Evolutionary conservation across 1,284 basidiomycete genomes (phyloP).

Genomic region (Melampsora larici-populina): DNA sequence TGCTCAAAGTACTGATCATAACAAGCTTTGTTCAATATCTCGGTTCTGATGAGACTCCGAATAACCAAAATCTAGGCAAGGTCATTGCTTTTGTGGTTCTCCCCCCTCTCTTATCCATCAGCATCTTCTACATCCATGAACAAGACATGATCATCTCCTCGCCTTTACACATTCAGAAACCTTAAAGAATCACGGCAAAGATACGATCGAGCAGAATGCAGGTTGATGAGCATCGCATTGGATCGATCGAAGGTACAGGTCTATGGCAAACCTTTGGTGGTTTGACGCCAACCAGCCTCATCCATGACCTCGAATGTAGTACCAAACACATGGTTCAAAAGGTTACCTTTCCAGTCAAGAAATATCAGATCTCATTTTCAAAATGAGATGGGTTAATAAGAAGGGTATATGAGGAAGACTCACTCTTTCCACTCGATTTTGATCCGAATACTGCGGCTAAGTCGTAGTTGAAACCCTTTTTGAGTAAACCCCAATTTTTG

Average conservation of each 20-base stretch:
- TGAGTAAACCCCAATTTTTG: too few species aligned
- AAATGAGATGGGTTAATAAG: background rate
- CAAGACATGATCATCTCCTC: slow-evolving; percentile 81
- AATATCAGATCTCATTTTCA: background rate
- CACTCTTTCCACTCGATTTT: slow-evolving; percentile 96
- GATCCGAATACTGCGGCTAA: slow-evolving; percentile 92
- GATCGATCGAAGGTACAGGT: too few species aligned
- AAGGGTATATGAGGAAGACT: too few species aligned
- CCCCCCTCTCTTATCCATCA: slow-evolving; percentile 94
- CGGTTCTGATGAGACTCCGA: background rate
- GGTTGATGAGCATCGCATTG: background rate
- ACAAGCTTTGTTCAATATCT: slow-evolving; percentile 51
- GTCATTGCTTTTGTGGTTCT: slow-evolving; percentile 70
- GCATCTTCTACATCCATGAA: slow-evolving; percentile 99
- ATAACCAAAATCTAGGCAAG: background rate
- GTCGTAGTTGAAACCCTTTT: slow-evolving; percentile 62
- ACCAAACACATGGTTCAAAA: slow-evolving; percentile 92
- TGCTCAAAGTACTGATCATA: slow-evolving; percentile 81
- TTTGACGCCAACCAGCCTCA: slow-evolving; percentile 86
- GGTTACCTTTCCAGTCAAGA: slow-evolving; percentile 65
- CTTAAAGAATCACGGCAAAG: slow-evolving; percentile 55
- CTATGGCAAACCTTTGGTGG: slow-evolving; percentile 82
- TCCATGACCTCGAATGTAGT: slow-evolving; percentile 99
- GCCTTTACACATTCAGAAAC: slow-evolving; percentile 98
- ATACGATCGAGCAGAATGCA: background rate